Base-by-base conservation (phyloP, 1,139 yeast genomes). In the Candida labiduridarum region DNA sequence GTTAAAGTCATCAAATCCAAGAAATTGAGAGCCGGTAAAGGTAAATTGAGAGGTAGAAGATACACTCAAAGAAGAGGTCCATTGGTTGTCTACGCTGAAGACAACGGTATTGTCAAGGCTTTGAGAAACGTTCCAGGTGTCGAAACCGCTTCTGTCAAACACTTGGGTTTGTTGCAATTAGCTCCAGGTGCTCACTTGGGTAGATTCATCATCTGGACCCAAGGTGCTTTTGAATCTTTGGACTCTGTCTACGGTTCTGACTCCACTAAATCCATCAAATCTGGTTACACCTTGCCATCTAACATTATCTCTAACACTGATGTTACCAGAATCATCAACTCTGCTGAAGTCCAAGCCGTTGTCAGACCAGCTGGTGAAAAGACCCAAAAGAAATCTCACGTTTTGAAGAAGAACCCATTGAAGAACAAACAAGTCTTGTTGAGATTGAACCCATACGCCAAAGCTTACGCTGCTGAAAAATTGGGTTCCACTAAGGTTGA, bases 141-240 rank as follows among this genome's bases (percentile, higher is more conserved):
- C 66, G 99, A 94, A 84, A 87, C 97, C 71, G 85, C 94, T 69
- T 83, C 87, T 75, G 99, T 94, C 68, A 82, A 88, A 73, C 84
- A 94, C 74, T 86, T 94, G 74, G 95, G 95, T 82, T 84, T 95
- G 72, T 89, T 95, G 78, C 98, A 94, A 84, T 89, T 94, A 74
- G 99, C 99, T 67, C 99, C 99, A 79, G 99, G 99, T 88, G 96
- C 98, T 74, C 99, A 94, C 86, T 85, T 94, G 72, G 99, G 99
- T 83, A 92, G 99, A 86, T 94, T 94, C 74, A 88, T 95, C 74
- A 89, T 94, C 90, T 94, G 99, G 99, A 92, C 99, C 72, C 96
- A 91, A 83, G 82, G 91, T 76, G 99, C 99, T 73, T 90, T 94
- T 78, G 89, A 92, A 75, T 87, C 94, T 71, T 87, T 94, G 74